Evolutionary conservation across 2,329 filamentous ascomycete species (phyloP).

Genomic region (Apiospora koreana): DNA sequence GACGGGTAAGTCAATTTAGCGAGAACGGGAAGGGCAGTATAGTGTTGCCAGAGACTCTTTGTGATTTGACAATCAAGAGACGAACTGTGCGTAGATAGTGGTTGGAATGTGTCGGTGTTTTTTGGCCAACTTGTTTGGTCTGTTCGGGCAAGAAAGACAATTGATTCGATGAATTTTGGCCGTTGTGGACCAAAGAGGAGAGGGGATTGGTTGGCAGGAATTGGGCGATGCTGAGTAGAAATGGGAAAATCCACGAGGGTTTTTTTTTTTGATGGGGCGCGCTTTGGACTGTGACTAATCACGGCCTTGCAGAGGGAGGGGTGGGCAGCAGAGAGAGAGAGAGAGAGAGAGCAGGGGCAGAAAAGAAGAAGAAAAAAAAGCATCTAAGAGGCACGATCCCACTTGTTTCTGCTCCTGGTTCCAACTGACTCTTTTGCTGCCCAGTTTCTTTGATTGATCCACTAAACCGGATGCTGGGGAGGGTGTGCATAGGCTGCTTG

Average conservation of each 20-base stretch:
- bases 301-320: conserved; percentile 19
- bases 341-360: background rate
- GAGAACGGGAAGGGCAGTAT: conserved; percentile 9
- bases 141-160: conserved; percentile 20
- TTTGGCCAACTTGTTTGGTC: conserved; percentile 8
- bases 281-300: conserved; percentile 32
- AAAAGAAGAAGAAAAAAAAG: background rate
- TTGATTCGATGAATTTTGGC: conserved; percentile 36
- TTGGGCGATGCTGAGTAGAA: conserved; percentile 35
- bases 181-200: conserved; percentile 30
- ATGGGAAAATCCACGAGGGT: conserved; percentile 28
- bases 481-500: background rate
- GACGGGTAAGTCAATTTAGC: conserved; percentile 16
- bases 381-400: background rate
- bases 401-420: background rate
- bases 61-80: conserved; percentile 15
- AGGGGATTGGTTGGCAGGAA: conserved; percentile 38
- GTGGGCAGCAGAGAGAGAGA: background rate
- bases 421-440: background rate
- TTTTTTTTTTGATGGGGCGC: conserved; percentile 37
- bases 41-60: conserved; percentile 3
- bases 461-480: background rate
- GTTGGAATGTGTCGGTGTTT: conserved; percentile 9
- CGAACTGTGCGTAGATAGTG: conserved; percentile 7
- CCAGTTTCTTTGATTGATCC: background rate